Evolutionary conservation across 805 yeast genomes (phyloP), one percentile per base, ranked within the genome.

Genomic region (Wickerhamomyces queroliae): DNA sequence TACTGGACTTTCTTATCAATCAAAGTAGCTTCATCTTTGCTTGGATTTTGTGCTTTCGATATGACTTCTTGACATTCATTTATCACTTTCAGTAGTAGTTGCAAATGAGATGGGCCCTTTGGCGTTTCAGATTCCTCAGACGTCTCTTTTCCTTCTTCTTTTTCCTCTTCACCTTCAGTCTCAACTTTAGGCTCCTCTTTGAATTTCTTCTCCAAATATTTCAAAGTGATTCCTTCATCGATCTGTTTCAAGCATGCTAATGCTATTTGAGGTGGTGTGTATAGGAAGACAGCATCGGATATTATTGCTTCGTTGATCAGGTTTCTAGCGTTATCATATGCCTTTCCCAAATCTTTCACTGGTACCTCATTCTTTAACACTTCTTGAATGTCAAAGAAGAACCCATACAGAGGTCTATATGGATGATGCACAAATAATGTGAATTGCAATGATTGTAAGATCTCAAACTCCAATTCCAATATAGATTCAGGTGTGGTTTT

Each of bases 251-350:
- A 69, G 13, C 93, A 87, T 0, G 96, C 93, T 38, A 93, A 66
- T 1, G 98, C 96, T 23, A 93, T 86, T 55, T 93, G 99, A 1
- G 98, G 96, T 1, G 99, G 99, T 0, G 98, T 81, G 62, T 65
- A 91, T 26, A 78, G 65, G 50, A 87, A 91, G 8, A 73, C 66
- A 4, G 76, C 90, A 56, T 93, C 96, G 16, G 91, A 78, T 26
- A 82, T 64, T 30, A 87, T 66, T n/a, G 86, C 73, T 20, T 80
- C 85, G 33, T 78, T 75, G 5, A 86, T 69, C 59, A 79, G 62
- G 22, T 66, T 70, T 49, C 83, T 76, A 10, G 95, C 87, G 32
- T 66, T 63, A 53, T 86, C 95, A 59, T 86, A 85, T 33, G 78
- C 69, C 34, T 67, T 67, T 2, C 93, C 91, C 43, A 88, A 62